These are phyloP conservation scores for Phaseolus lunatus DNA, from an alignment of 306 rosid species.

Conservation along the genomic window DNA sequence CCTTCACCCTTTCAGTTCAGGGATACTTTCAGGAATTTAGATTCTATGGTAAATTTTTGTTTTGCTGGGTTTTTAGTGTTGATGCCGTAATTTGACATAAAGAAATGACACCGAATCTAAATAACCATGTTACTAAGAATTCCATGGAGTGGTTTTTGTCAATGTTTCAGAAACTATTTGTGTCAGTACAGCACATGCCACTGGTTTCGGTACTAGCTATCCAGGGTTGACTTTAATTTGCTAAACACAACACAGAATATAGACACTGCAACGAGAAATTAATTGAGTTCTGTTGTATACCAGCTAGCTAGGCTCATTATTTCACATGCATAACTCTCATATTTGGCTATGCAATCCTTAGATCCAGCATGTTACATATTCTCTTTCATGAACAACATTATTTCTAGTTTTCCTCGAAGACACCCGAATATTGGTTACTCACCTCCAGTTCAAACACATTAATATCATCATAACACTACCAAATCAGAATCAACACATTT, in stretches of 20 bases:
- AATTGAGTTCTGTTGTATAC: conserved; percentile 33
- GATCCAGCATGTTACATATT: conserved; percentile 41
- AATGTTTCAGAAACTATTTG: conserved; percentile 46
- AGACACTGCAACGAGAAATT: conserved; percentile 32
- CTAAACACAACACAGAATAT: conserved; percentile 33
- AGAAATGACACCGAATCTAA: conserved; percentile 42
- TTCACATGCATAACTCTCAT: conserved; percentile 52
- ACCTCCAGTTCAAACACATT: too few relatives aligned
- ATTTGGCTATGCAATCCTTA: conserved; percentile 33
- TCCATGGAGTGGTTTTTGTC: conserved; percentile 49
- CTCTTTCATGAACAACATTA: conserved; percentile 37
- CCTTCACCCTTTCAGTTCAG: too few relatives aligned
- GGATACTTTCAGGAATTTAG: too few relatives aligned
- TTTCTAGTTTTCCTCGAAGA: too few relatives aligned
- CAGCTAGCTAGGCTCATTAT: conserved; percentile 43
- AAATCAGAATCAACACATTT: too few relatives aligned
- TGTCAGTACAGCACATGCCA: conserved; percentile 54
- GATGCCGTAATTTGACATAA: too few relatives aligned
- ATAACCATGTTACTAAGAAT: not conserved
- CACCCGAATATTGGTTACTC: too few relatives aligned
- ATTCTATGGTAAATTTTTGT: too few relatives aligned
- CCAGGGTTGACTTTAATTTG: conserved; percentile 45
- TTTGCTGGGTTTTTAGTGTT: too few relatives aligned
- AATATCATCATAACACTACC: too few relatives aligned
- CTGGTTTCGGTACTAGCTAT: conserved; percentile 24